Conservation (phyloP, 2,329 filamentous ascomycete species). For the Microascus cirrosus region DNA sequence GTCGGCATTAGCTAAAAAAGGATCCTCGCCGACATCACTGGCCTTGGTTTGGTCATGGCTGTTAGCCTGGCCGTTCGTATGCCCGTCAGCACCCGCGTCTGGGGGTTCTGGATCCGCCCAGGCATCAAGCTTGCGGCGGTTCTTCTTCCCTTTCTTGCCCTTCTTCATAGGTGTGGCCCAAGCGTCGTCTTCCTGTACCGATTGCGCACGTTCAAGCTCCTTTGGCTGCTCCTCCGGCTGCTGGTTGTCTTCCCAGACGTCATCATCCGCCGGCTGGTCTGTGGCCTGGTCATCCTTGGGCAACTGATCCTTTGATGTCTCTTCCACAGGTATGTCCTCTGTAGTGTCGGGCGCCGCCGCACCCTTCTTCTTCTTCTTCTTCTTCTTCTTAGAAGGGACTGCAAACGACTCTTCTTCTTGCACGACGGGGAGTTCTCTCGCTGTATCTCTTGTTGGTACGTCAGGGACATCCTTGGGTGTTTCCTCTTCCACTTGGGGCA, state of each 20-base stretch:
- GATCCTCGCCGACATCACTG: slow-evolving; percentile 27
- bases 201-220: not conserved
- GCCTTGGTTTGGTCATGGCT: slow-evolving; percentile 18
- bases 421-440: not conserved
- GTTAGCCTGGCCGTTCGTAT: slow-evolving; percentile 20
- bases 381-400: slow-evolving; percentile 3
- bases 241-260: no score
- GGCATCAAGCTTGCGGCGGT: slow-evolving; percentile 2
- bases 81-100: slow-evolving; percentile 13
- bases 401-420: not conserved
- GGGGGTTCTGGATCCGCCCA: slow-evolving; percentile 2
- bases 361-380: slow-evolving; percentile 6
- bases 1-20: slow-evolving; percentile 65
- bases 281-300: not conserved
- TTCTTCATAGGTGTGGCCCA: slow-evolving; percentile 20
- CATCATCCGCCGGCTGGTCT: no score
- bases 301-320: not conserved
- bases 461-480: no score
- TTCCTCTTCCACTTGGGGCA: not conserved
- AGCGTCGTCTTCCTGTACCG: slow-evolving; percentile 21
- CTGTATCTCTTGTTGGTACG: not conserved
- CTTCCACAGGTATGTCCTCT: not conserved
- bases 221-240: not conserved
- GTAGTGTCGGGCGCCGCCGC: not conserved
- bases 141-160: slow-evolving; percentile 20